Base-by-base conservation (phyloP, 495 filamentous ascomycete genomes). In the Lindgomyces ingoldianus region DNA sequence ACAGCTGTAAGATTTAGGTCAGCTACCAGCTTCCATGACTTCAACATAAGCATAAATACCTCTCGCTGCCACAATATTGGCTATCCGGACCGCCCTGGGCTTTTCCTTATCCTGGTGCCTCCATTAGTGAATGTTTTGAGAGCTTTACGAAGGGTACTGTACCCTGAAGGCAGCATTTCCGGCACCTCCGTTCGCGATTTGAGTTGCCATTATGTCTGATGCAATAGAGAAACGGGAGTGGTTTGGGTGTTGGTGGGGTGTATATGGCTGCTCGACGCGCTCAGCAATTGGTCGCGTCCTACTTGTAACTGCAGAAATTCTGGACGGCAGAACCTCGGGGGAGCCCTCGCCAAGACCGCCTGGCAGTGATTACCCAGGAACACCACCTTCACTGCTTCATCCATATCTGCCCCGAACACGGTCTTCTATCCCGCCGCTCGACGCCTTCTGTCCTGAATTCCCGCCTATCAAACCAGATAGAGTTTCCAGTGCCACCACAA, bases 41-140 rank as follows among this genome's bases (percentile, higher is more conserved):
- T 39, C 62, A 60, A 29, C 25, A 57, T 48, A 53, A 58, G 47
- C 42, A 16, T 66, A 58, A 75, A 75, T 85, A 94, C 91, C 91
- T 90, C 93, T 87, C 69, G 94, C 94, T 69, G 94, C 94, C 69
- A 96, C 87, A 78, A 98, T 98, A 78, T 98, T 98, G 62, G 90
- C 89, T 56, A 87, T 89, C 61, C 94, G 90, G 67, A 98, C 94
- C 55, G 94, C 95, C 82, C 90, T 85, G 62, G 94, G 94, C 89
- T 98, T 98, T 82, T 96, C 93, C 84, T 96, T 98, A 78, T 96
- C 91, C 90, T 95, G 74, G 60, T 73, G 61, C 70, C 68, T 62
- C 62, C 14, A 68, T 68, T 68, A 75, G 77, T 75, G 14, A 14
- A 61, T 64, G 49, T 49, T 60, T 57, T 18, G 26, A 1, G 57